Percentiles rank a stretch among this genome's conserved stretches.
These are phyloP conservation scores for Geotrichum bryndzae DNA, from an alignment of 1,139 yeast species.

Conservation along the genomic window DNA sequence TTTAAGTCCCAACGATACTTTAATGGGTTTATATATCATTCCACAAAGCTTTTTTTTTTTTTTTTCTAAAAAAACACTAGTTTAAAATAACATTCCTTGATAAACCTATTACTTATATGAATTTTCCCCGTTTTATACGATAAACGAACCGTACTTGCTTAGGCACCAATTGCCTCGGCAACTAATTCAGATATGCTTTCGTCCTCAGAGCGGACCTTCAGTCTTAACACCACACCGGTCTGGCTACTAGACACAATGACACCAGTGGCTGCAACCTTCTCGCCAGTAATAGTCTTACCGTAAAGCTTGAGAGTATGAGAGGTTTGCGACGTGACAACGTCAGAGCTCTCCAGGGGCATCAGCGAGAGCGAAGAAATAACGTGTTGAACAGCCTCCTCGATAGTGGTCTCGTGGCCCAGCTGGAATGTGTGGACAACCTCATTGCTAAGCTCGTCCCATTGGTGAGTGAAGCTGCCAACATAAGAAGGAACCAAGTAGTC, in stretches of 20 bases:
- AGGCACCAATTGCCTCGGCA: conserved; percentile 28
- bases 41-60: background rate
- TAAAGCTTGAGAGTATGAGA: conserved; percentile 69
- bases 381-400: conserved; percentile 47
- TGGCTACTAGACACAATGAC: conserved; percentile 69
- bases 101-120: conserved; percentile 1
- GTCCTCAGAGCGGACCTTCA: conserved; percentile 62
- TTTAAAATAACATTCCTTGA: conserved; percentile 2
- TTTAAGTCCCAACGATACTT: no score
- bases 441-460: conserved; percentile 65
- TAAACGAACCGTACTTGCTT: background rate
- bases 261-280: conserved; percentile 60
- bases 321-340: conserved; percentile 53
- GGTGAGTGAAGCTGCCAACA: conserved; percentile 66
- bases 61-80: background rate
- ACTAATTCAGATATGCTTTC: conserved; percentile 31
- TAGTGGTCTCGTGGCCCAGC: conserved; percentile 38
- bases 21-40: no score
- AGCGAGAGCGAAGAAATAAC: conserved; percentile 44
- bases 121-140: background rate
- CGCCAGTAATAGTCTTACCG: conserved; percentile 75
- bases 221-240: conserved; percentile 72
- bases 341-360: conserved; percentile 78
- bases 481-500: conserved; percentile 77
- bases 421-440: conserved; percentile 60